Conservation (phyloP, 106 monocot genomes). For the Ottelia alismoides region DNA sequence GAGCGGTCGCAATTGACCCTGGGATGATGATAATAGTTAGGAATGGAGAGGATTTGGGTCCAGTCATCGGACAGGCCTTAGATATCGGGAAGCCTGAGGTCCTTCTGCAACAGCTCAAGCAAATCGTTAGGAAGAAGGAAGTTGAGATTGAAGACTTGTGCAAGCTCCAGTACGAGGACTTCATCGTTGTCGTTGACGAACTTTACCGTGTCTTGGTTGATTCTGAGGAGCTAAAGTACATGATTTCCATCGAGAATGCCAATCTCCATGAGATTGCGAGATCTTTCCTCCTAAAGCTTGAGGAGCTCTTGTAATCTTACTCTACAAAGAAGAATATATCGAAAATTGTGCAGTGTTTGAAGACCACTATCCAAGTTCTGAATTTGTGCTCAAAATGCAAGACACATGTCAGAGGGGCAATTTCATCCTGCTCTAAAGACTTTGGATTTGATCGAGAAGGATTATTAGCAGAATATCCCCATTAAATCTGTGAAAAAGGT, state of each 20-base stretch:
- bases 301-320: constrained; percentile 39
- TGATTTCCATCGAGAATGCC: constrained; percentile 33
- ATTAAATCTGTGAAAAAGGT: constrained; percentile 24
- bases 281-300: constrained; percentile 35
- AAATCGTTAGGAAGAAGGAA: constrained; percentile 49
- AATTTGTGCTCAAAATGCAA: constrained; percentile 41
- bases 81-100: constrained; percentile 49
- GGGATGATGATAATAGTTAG: constrained; percentile 23
- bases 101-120: constrained; percentile 34
- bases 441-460: constrained; percentile 35
- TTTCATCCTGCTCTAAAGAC: constrained; percentile 45
- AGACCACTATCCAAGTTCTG: constrained; percentile 28
- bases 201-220: constrained; percentile 52
- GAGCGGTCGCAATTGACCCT: constrained; percentile 22
- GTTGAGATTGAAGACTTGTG: constrained; percentile 73
- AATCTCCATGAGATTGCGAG: constrained; percentile 36
- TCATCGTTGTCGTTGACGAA: constrained; percentile 66
- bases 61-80: constrained; percentile 42
- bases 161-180: constrained; percentile 59
- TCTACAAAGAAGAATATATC: constrained; percentile 44
- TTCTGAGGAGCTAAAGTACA: constrained; percentile 47
- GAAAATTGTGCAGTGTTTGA: constrained; percentile 25
- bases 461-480: constrained; percentile 26
- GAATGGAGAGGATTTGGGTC: constrained; percentile 55
- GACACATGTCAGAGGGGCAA: constrained; percentile 18